A percentile compares a stretch with the other conserved stretches of the same genome.
These are phyloP conservation scores for Stentor roeselii DNA, from an alignment of 73 alveolate species.

Conservation along the genomic window DNA sequence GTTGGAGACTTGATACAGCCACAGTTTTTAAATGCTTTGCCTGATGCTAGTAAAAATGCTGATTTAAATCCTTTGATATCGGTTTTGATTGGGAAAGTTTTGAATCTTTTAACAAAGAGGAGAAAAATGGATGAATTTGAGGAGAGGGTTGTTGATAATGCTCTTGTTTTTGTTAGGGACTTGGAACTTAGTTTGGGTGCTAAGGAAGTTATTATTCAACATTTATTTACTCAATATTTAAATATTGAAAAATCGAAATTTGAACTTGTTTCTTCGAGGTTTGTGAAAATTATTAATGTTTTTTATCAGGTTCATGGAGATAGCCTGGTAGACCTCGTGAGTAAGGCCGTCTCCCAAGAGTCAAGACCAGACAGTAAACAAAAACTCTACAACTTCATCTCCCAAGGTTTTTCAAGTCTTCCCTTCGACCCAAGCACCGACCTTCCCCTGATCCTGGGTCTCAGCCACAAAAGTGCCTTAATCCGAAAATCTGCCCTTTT, in stretches of 20 bases:
- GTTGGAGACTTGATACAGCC: not conserved
- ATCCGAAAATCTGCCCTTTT: not conserved
- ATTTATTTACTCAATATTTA: not conserved
- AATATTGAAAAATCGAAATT: not conserved
- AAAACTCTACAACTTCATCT: not conserved
- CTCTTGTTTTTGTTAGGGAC: not conserved
- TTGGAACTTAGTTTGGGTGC: not conserved
- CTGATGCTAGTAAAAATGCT: not conserved
- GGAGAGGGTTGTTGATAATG: too few relatives aligned
- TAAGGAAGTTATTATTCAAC: not conserved
- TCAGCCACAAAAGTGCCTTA: not conserved
- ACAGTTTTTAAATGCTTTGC: not conserved
- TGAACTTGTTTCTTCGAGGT: not conserved
- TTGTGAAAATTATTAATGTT: not conserved
- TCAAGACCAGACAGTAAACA: not conserved
- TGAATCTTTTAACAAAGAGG: not conserved
- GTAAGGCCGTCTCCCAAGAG: not conserved
- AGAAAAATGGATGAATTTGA: not conserved
- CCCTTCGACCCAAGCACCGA: conserved; percentile 15
- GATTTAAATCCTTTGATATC: not conserved
- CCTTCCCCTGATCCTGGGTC: not conserved
- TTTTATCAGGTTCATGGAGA: not conserved
- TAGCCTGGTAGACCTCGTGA: not conserved
- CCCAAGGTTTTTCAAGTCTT: not conserved
- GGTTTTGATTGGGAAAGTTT: not conserved